phyloP scores from a whole-genome alignment of 1,139 yeast species.

The Hansenula anomala region DNA sequence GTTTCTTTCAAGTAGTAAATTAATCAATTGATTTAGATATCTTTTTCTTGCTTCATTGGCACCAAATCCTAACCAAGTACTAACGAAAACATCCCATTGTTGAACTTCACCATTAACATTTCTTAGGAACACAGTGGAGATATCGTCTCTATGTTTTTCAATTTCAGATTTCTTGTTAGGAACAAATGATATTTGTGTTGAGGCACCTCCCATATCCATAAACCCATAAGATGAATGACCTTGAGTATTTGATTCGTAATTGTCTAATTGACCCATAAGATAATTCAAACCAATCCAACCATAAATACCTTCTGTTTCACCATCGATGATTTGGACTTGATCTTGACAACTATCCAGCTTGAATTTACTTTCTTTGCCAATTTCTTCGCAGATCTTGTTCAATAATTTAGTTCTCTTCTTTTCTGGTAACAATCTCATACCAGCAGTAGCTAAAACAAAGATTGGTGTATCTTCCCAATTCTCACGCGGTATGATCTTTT shows the following conservation, averaged over 20 bases:
- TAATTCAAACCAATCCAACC: conserved; percentile 81
- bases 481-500: conserved; percentile 49
- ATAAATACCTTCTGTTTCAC: conserved; percentile 74
- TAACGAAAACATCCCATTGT: conserved; percentile 69
- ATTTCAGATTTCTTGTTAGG: conserved; percentile 53
- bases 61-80: conserved; percentile 84
- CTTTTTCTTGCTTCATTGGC: conserved; percentile 74
- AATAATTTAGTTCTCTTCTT: conserved; percentile 43
- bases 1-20: conserved; percentile 35
- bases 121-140: conserved; percentile 50
- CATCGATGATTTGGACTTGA: conserved; percentile 70
- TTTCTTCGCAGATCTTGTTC: conserved; percentile 43
- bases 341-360: conserved; percentile 48
- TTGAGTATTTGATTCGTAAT: conserved; percentile 31
- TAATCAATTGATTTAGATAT: conserved; percentile 49
- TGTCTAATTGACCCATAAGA: conserved; percentile 49
- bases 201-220: conserved; percentile 92
- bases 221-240: conserved; percentile 63
- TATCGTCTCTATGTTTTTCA: conserved; percentile 55
- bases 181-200: conserved; percentile 76
- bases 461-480: conserved; percentile 58
- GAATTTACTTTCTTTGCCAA: conserved; percentile 47
- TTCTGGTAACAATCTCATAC: conserved; percentile 62
- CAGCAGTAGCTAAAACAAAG: conserved; percentile 75
- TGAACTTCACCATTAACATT: conserved; percentile 58